Evolutionary conservation across 768 basidiomycete species (phyloP), one percentile per base, ranked within the genome.

Genomic region (Inosperma sp.): DNA sequence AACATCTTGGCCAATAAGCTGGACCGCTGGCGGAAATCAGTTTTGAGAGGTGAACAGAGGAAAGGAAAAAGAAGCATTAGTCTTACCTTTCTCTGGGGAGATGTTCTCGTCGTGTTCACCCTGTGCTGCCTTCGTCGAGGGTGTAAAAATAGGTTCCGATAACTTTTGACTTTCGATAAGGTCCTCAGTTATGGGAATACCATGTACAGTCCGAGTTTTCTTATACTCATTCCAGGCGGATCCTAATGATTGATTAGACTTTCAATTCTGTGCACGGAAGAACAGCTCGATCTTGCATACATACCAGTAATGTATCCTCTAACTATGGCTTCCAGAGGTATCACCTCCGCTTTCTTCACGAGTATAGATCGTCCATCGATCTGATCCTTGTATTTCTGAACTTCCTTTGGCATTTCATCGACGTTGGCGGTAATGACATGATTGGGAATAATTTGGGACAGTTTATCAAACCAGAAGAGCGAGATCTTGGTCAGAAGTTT

Each of bases 101-200:
- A 95, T 92, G 64, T 99, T 99, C 68, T 98, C 94, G 65, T 99
- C 96, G 62, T 99, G 94, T 36, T 78, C 75, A 1, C 96, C 96
- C 60, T 87, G 84, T 49, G 92, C 93, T 1, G 95, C 96, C 65
- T 99, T 98, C 5, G 96, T 98, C 0, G 93, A 95, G 0, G 96
- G 96, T 0, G 96, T 99, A 66, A 99, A 94, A 23, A 97, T 69
- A 2, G 94, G 89, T 52, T 83, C 72, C 1, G 84, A 79, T 17
- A 99, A 72, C 62, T 86, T 84, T 58, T 90, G 78, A 1, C 88
- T 90, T 72, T 99, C 94, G n/a, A 82, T 73, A 45, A 96, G 71
- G 7, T 84, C 90, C 5, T 76, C 67, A 0, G 88, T 86, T 43
- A 96, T 71, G 7, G 72, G 62, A 22, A 96, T 90, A 1, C 88